Conservation (phyloP, 1,139 yeast species). For the Candida pseudoviswanathii region DNA sequence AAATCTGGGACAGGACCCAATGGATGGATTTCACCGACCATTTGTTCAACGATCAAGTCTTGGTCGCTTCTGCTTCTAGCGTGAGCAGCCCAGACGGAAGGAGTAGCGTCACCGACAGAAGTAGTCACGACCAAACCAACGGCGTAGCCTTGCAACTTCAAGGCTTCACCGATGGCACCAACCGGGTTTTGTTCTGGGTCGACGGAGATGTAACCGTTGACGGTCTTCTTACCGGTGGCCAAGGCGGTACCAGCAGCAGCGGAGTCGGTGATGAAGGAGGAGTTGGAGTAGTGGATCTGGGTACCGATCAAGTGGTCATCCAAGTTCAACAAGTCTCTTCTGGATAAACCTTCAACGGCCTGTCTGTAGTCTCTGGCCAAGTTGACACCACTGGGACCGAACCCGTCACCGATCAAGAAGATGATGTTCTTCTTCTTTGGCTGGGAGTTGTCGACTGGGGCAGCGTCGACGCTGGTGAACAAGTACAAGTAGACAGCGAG, state of each 20-base stretch:
- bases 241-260: slow-evolving; percentile 97
- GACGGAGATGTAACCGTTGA: slow-evolving; percentile 88
- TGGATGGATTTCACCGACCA: slow-evolving; percentile 68
- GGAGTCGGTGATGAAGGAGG: slow-evolving; percentile 78
- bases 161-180: slow-evolving; percentile 83
- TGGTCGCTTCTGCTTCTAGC: slow-evolving; percentile 70
- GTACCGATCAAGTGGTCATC: slow-evolving; percentile 75
- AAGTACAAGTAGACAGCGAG: slow-evolving; percentile 15
- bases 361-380: slow-evolving; percentile 70
- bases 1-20: slow-evolving; percentile 78
- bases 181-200: slow-evolving; percentile 63
- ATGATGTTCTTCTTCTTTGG: slow-evolving; percentile 58
- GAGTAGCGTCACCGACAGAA: slow-evolving; percentile 72
- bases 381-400: slow-evolving; percentile 82
- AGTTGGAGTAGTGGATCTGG: slow-evolving; percentile 74
- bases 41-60: slow-evolving; percentile 80
- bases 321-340: slow-evolving; percentile 55
- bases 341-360: slow-evolving; percentile 41
- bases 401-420: slow-evolving; percentile 87
- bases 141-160: slow-evolving; percentile 71
- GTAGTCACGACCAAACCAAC: slow-evolving; percentile 92
- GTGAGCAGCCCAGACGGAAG: slow-evolving; percentile 82
- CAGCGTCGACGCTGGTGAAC: slow-evolving; percentile 12
- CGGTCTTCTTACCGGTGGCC: slow-evolving; percentile 73
- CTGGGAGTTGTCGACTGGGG: slow-evolving; percentile 15